Percentiles rank a stretch among this genome's conserved stretches.
Conservation (phyloP, 2,329 filamentous ascomycete genomes). For the Aspergillus sp. region DNA sequence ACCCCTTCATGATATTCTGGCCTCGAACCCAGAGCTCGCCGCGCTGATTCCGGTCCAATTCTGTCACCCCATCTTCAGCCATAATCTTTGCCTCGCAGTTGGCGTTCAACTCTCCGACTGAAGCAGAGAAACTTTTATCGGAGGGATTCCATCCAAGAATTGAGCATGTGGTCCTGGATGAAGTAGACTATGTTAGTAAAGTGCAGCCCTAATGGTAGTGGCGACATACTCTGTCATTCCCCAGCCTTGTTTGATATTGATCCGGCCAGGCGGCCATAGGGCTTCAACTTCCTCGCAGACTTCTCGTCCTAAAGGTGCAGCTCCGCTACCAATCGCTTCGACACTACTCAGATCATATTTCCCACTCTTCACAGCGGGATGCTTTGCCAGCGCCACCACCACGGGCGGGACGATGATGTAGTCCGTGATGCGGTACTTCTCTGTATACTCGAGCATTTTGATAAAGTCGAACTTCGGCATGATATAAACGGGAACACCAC, state of each 20-base stretch:
- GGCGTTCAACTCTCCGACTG: conserved; percentile 64
- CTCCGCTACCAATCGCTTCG: conserved; percentile 61
- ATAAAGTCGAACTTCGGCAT: conserved; percentile 77
- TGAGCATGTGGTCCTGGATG: conserved; percentile 62
- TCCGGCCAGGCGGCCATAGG: conserved; percentile 50
- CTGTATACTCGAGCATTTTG: conserved; percentile 66
- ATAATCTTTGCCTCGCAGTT: conserved; percentile 71
- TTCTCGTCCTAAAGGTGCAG: conserved; percentile 63
- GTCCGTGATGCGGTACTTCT: conserved; percentile 67
- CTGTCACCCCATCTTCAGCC: conserved; percentile 46
- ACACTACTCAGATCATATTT: conserved; percentile 70
- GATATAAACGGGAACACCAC: conserved; percentile 65
- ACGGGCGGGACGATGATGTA: conserved; percentile 73
- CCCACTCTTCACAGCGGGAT: conserved; percentile 56
- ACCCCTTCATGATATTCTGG: conserved; percentile 72
- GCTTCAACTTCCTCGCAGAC: conserved; percentile 59
- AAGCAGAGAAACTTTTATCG: conserved; percentile 43
- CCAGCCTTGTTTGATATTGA: conserved; percentile 71
- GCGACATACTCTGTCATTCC: conserved; percentile 73
- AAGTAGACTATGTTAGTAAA: not conserved
- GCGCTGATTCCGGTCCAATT: conserved; percentile 54
- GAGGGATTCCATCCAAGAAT: conserved; percentile 63
- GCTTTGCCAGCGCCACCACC: conserved; percentile 70
- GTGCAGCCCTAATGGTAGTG: not conserved
- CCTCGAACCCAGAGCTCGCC: conserved; percentile 74